These are phyloP conservation scores for Fraxinus latifolia DNA, from an alignment of 305 asterid genomes.

Conservation along the genomic window DNA sequence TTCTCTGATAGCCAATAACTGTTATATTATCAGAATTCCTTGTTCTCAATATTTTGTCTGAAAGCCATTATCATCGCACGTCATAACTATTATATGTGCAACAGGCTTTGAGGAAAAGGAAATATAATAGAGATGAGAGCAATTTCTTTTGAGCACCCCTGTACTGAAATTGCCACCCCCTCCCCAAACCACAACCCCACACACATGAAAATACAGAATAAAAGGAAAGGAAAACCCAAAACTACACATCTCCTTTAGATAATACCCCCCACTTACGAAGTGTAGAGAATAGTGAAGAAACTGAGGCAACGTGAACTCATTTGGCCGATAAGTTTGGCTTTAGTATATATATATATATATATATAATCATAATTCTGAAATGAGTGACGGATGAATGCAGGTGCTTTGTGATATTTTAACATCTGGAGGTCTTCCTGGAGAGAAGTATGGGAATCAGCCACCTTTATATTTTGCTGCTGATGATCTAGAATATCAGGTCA, in stretches of 20 bases:
- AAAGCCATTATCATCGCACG: not conserved
- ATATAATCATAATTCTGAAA: constrained; percentile 4
- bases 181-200: not conserved
- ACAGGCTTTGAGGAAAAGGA: not conserved
- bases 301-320: not conserved
- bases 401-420: constrained; percentile 61
- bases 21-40: not conserved
- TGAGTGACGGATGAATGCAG: constrained; percentile 30
- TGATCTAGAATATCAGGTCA: constrained; percentile 65
- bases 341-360: not conserved
- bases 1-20: not conserved
- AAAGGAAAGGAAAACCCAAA: not conserved
- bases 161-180: not conserved
- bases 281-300: not conserved
- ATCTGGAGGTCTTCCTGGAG: constrained; percentile 55
- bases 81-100: not conserved
- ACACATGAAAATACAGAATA: not conserved
- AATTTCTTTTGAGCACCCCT: not conserved
- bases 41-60: not conserved
- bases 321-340: not conserved
- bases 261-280: not conserved
- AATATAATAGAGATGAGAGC: not conserved
- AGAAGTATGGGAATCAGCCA: constrained; percentile 45
- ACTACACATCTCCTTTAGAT: not conserved
- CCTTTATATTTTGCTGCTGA: constrained; percentile 58